Evolutionary conservation across 179 eudicot genomes (phyloP), one percentile per base, ranked within the genome.

Genomic region (Dionaea muscipula): DNA sequence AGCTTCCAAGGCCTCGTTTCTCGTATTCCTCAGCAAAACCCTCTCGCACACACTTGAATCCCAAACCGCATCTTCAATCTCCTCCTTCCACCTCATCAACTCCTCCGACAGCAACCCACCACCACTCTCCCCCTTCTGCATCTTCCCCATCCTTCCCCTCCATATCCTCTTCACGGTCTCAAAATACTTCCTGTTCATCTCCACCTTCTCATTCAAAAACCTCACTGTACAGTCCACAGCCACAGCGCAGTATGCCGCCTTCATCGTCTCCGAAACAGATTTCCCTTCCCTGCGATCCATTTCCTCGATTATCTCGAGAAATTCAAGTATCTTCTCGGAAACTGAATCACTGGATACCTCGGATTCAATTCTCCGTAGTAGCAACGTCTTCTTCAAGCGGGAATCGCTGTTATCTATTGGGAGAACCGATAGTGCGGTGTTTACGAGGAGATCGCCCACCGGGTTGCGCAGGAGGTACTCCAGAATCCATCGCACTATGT

Each of bases 141-240:
- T 59, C 26, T 46, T 55, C 47, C 57, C 49, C 26, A 81, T 70
- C 73, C 81, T 74, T 23, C 55, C 61, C 55, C 72, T 67, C 97
- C 95, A 86, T 3, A 89, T 24, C 48, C 73, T 69, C 70, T 73
- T 76, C 64, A 83, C 83, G 1, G 59, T 67, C 1, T 77, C 80
- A 16, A 76, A 59, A 43, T 68, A 86, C 61, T 64, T 47, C 14
- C 13, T 70, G 37, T 65, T 77, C 0, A 49, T 57, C 38, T 64
- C 68, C 37, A 19, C 71, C 7, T 45, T 52, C 22, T 72, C 71
- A 4, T 50, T 70, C 16, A 81, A 26, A 59, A 55, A 57, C 68
- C 71, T 76, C 26, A 70, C 79, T 11, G 89, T 81, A 33, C 84
- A 81, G 33, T 71, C 81, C 31, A 86, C 81, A 0, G 85, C 95